Percentiles rank a stretch among this genome's conserved stretches.
Evolutionary conservation across 139 green algal species (phyloP).

Genomic region (Chlorella vulgaris): DNA sequence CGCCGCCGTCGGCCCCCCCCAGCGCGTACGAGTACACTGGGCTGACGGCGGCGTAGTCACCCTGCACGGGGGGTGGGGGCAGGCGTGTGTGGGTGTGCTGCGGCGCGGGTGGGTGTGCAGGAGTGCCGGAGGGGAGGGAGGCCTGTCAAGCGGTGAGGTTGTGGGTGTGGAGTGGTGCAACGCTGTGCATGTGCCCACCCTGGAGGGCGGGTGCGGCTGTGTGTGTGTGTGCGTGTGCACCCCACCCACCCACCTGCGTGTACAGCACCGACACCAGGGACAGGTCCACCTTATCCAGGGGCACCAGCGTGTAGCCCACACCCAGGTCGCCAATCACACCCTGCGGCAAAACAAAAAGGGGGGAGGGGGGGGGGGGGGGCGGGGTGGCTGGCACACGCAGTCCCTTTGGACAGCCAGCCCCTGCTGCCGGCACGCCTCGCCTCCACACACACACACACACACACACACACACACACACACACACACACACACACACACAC

Average conservation of each 20-base stretch:
- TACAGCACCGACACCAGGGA: conserved; percentile 75
- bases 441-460: too few relatives aligned
- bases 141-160: conserved; percentile 37
- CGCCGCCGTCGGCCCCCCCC: conserved; percentile 10
- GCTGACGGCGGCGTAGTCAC: conserved; percentile 82
- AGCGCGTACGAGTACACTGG: conserved; percentile 76
- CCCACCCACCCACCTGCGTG: conserved; percentile 67
- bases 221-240: neutral
- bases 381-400: too few relatives aligned
- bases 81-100: conserved; percentile 10
- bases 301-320: conserved; percentile 56
- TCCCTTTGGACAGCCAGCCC: too few relatives aligned
- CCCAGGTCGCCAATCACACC: conserved; percentile 40
- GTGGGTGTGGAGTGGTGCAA: neutral
- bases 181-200: too few relatives aligned
- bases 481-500: neutral
- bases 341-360: conserved; percentile 4
- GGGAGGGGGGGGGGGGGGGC: neutral
- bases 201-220: too few relatives aligned
- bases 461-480: too few relatives aligned
- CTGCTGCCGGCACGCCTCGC: too few relatives aligned
- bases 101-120: neutral
- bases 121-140: conserved; percentile 17
- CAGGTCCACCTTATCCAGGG: conserved; percentile 81
- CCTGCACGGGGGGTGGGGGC: conserved; percentile 29